These are phyloP conservation scores for Penicillium italicum DNA, from an alignment of 2,329 filamentous ascomycete genomes.

Conservation along the genomic window DNA sequence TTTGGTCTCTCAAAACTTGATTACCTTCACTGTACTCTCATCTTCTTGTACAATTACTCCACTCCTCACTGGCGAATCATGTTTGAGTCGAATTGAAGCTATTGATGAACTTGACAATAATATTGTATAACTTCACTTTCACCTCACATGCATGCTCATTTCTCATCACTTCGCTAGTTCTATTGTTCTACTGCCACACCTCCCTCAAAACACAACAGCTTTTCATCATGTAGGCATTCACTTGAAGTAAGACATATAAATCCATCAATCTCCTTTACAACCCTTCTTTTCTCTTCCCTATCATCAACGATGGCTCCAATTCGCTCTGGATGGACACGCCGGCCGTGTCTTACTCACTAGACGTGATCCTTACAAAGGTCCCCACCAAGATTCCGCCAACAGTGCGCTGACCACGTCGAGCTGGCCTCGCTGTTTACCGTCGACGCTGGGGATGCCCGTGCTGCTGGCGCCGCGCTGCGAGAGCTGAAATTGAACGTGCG, in stretches of 20 bases:
- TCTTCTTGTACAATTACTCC: background rate
- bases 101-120: background rate
- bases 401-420: no score
- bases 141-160: background rate
- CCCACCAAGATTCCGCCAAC: no score
- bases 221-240: background rate
- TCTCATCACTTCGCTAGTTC: background rate
- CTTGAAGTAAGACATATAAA: background rate
- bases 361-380: no score
- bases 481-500: no score
- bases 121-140: background rate
- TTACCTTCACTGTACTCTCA: no score
- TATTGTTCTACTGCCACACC: background rate
- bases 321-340: no score
- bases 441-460: no score
- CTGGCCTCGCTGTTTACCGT: no score
- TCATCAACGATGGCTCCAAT: background rate
- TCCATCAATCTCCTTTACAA: background rate
- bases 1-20: no score
- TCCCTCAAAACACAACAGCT: background rate
- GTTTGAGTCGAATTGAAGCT: background rate
- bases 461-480: no score
- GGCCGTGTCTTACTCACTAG: no score
- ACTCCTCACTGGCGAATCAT: background rate
- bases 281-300: background rate